Evolutionary conservation across 129 eudicot species (phyloP), one percentile per base, ranked within the genome.

Genomic region (Chrysanthemum lavandulifolium): DNA sequence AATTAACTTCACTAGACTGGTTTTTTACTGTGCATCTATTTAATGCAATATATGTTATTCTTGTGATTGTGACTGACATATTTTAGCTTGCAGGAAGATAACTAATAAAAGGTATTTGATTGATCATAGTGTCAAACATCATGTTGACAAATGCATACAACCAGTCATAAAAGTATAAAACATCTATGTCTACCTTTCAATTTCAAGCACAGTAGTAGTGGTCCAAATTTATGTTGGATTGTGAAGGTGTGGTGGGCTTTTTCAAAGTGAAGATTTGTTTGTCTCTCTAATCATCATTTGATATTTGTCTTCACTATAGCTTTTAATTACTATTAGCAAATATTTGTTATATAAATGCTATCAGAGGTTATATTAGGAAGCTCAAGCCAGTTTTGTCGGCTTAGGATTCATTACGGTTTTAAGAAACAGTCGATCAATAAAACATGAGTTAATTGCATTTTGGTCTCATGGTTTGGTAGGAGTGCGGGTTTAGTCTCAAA

Each of bases 61-160:
- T 61, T 14, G 48, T 64, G 69, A 64, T 21, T 9, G 69, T 64
- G 69, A 64, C 52, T 40, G 52, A 64, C 69, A 64, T 64, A 11
- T n/a, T 36, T 8, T 64, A 36, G 36, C 52, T n/a, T 14, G 68
- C 19, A 36, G 68, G 52, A 36, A 64, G 68, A 29, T 31, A 19
- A 23, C 25, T 23, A 64, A 64, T 11, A 64, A 64, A 64, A n/a
- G 69, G 69, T 27, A 64, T 40, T 65, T 12, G 67, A 29, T 31
- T 12, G 67, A 62, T 62, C 49, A 62, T 62, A 62, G 14, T 21
- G 67, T 29, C 10, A 62, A 16, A 62, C n/a, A 62, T 53, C 58
- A 53, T 53, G 58, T 53, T 13, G 58, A 53, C 33, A 62, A 62
- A 25, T 15, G 36, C 36, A 62, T 61, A 40, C 43, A 60, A 25